A percentile compares a stretch with the other conserved stretches of the same genome.
Evolutionary conservation across 305 asterid genomes (phyloP).

Genomic region (Euphrasia arctica): DNA sequence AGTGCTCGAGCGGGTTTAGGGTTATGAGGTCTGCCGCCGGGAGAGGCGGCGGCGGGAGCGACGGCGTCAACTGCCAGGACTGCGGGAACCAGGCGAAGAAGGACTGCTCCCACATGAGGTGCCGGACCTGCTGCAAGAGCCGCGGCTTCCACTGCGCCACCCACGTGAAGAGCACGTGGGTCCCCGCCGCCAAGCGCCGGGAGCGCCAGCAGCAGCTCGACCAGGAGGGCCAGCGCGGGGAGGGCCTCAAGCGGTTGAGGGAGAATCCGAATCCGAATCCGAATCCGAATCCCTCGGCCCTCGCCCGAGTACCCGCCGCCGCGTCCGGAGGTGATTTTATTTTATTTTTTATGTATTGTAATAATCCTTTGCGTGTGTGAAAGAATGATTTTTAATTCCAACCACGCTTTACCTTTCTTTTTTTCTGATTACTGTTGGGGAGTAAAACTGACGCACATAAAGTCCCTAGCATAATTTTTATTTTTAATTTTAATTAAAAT

Average conservation of each 20-base stretch:
- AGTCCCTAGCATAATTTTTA: neutral
- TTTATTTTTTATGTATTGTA: neutral
- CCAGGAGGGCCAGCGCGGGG: constrained; percentile 28
- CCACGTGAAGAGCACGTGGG: constrained; percentile 88
- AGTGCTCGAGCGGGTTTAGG: constrained; percentile 38
- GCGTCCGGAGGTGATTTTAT: constrained; percentile 53
- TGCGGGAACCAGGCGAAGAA: constrained; percentile 91
- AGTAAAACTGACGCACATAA: constrained; percentile 49
- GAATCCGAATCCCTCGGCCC: too few species aligned
- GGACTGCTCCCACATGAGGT: constrained; percentile 64
- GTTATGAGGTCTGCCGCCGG: constrained; percentile 38
- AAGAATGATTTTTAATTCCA: constrained; percentile 20
- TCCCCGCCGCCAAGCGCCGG: constrained; percentile 75
- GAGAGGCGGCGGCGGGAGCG: constrained; percentile 23
- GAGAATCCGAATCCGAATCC: constrained; percentile 28
- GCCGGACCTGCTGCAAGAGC: constrained; percentile 84
- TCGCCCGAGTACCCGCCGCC: constrained; percentile 32
- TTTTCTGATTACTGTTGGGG: constrained; percentile 31
- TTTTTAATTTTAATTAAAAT: too few species aligned
- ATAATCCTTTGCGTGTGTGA: constrained; percentile 18
- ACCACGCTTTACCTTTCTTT: constrained; percentile 22
- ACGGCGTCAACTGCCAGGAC: constrained; percentile 69
- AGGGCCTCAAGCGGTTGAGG: constrained; percentile 39
- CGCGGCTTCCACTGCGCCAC: constrained; percentile 72
- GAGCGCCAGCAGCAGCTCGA: constrained; percentile 55